Evolutionary conservation across 257 asterid species (phyloP).

Genomic region (Orobanche coerulescens): DNA sequence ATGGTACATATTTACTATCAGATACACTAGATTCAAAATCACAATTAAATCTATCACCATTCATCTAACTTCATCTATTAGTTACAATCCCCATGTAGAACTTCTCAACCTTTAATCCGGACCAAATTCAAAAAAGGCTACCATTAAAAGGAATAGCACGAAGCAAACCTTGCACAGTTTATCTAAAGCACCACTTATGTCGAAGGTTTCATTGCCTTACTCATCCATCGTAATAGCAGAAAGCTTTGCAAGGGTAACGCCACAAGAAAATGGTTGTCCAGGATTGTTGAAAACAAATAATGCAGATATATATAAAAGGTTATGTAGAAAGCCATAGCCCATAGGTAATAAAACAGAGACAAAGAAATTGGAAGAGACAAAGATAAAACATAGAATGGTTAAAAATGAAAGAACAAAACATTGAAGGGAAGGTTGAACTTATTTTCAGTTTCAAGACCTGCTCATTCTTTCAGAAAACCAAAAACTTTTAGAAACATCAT

Average conservation of each 20-base stretch:
- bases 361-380: neutral
- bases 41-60: neutral
- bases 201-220: slow-evolving; percentile 96
- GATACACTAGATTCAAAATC: slow-evolving; percentile 10
- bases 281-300: slow-evolving; percentile 53
- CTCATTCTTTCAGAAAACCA: no score
- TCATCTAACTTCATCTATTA: slow-evolving; percentile 4
- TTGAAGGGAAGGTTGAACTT: neutral
- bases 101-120: slow-evolving; percentile 1
- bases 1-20: slow-evolving; percentile 4
- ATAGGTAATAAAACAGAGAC: neutral
- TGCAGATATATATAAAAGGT: slow-evolving; percentile 7
- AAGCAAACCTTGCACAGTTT: slow-evolving; percentile 81
- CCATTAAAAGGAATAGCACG: slow-evolving; percentile 17
- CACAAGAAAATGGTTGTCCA: slow-evolving; percentile 91
- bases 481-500: neutral
- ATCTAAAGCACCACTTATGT: slow-evolving; percentile 98
- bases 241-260: slow-evolving; percentile 90
- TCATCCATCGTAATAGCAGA: slow-evolving; percentile 99
- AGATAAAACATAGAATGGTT: slow-evolving; percentile 16
- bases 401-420: slow-evolving; percentile 1
- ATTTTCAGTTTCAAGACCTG: no score
- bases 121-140: slow-evolving; percentile 11
- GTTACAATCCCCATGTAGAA: slow-evolving; percentile 11
- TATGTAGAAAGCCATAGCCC: slow-evolving; percentile 17